Evolutionary conservation across 768 basidiomycete genomes (phyloP).

Genomic region (Amanita fuliginea): DNA sequence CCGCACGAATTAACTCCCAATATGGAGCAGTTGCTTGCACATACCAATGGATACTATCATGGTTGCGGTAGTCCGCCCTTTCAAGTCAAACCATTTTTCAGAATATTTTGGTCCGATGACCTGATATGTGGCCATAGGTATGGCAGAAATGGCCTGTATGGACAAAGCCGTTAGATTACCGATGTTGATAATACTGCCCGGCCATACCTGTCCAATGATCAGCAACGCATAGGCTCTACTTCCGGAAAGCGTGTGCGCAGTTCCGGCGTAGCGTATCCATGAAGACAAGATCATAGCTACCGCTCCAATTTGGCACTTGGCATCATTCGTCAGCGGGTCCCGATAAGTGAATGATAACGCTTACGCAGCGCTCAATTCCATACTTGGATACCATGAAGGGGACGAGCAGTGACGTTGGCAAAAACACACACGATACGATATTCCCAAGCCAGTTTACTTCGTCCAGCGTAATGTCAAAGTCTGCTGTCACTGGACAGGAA

Average conservation of each 20-base stretch:
- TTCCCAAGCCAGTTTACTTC: conserved; percentile 80
- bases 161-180: neutral
- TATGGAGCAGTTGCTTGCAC: conserved; percentile 5
- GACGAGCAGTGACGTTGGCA: conserved; percentile 48
- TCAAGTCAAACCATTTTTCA: conserved; percentile 73
- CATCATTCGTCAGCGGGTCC: neutral
- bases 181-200: neutral
- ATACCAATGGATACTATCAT: conserved; percentile 44
- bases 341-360: conserved; percentile 14
- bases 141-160: conserved; percentile 49
- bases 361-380: conserved; percentile 53
- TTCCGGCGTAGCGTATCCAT: conserved; percentile 77
- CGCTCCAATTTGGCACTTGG: conserved; percentile 57
- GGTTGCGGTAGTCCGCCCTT: conserved; percentile 68
- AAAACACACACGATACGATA: conserved; percentile 46
- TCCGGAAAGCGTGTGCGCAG: conserved; percentile 37
- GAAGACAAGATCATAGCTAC: conserved; percentile 44
- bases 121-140: conserved; percentile 67
- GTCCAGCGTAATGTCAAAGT: conserved; percentile 57
- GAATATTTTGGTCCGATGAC: conserved; percentile 74
- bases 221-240: conserved; percentile 52
- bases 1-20: neutral
- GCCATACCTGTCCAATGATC: conserved; percentile 57
- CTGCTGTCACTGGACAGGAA: conserved; percentile 34
- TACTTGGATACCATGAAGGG: conserved; percentile 47